phyloP scores from a whole-genome alignment of 2,329 filamentous ascomycete species.

The Trichophyton equinum region DNA sequence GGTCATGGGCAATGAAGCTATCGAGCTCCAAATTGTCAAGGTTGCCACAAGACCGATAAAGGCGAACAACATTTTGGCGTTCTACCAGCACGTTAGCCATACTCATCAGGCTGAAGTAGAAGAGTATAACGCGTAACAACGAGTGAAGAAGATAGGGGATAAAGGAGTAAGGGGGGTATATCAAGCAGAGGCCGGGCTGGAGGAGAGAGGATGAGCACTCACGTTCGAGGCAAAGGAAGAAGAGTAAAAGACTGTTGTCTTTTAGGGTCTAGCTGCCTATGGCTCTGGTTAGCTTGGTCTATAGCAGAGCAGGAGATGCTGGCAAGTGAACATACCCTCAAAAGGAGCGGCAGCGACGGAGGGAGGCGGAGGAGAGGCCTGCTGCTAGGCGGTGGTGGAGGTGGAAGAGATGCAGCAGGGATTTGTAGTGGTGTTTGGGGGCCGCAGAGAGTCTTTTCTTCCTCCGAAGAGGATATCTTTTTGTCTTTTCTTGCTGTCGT shows the following conservation, averaged over 20 bases:
- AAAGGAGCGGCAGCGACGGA: not conserved
- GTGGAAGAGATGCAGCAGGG: not conserved
- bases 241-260: not conserved
- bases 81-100: not conserved
- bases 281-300: not conserved
- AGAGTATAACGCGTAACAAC: not conserved
- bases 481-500: not conserved
- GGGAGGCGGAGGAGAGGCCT: not conserved
- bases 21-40: conserved; percentile 18
- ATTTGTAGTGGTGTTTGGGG: not conserved
- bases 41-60: conserved; percentile 15
- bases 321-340: not conserved
- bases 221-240: not conserved
- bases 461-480: too few relatives aligned
- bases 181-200: not conserved
- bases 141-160: not conserved
- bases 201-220: not conserved
- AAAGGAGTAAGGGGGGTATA: not conserved
- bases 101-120: too few relatives aligned
- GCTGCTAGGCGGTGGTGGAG: not conserved
- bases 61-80: conserved; percentile 15
- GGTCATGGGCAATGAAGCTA: conserved; percentile 15
- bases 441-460: too few relatives aligned
- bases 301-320: not conserved
- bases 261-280: not conserved